These are phyloP conservation scores for Cystofilobasidium ferigula DNA, from an alignment of 768 basidiomycete species.

Conservation along the genomic window DNA sequence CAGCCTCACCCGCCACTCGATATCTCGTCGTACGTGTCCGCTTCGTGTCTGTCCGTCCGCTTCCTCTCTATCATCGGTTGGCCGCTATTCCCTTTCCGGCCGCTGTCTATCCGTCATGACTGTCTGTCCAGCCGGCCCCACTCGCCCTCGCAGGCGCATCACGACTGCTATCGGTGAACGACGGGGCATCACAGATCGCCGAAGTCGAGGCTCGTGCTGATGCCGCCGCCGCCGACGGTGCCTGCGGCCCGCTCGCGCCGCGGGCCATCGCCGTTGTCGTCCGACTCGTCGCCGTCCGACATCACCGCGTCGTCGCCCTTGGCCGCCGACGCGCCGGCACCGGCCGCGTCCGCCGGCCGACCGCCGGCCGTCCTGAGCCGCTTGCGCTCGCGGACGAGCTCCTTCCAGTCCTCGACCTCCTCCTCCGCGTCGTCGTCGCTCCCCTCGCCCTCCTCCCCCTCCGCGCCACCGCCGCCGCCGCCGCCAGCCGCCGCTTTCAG, in stretches of 20 bases:
- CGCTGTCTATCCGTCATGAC: too few relatives aligned
- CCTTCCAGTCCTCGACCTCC: slow-evolving; percentile 16
- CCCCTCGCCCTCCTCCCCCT: slow-evolving; percentile 1
- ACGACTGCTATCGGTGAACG: neutral
- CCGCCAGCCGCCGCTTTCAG: neutral
- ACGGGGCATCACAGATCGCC: slow-evolving; percentile 4
- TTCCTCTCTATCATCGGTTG: too few relatives aligned
- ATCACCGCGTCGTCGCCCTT: neutral
- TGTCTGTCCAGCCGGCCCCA: neutral
- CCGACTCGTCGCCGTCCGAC: neutral
- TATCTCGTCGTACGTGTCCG: too few relatives aligned
- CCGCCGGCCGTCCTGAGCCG: neutral
- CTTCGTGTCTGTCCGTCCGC: too few relatives aligned
- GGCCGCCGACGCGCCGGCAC: neutral
- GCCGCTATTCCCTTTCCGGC: too few relatives aligned
- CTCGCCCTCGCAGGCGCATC: neutral
- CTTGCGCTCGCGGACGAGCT: slow-evolving; percentile 15
- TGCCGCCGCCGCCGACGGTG: slow-evolving; percentile 1
- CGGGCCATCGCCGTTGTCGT: neutral
- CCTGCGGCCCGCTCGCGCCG: neutral
- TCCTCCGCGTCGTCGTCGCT: slow-evolving; percentile 10
- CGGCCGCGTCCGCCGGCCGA: too few relatives aligned
- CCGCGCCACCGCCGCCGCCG: too few relatives aligned
- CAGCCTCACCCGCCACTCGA: too few relatives aligned
- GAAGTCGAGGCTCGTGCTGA: slow-evolving; percentile 8